These are phyloP conservation scores for Calycina herbarum DNA, from an alignment of 2,329 filamentous ascomycete species.

Conservation along the genomic window DNA sequence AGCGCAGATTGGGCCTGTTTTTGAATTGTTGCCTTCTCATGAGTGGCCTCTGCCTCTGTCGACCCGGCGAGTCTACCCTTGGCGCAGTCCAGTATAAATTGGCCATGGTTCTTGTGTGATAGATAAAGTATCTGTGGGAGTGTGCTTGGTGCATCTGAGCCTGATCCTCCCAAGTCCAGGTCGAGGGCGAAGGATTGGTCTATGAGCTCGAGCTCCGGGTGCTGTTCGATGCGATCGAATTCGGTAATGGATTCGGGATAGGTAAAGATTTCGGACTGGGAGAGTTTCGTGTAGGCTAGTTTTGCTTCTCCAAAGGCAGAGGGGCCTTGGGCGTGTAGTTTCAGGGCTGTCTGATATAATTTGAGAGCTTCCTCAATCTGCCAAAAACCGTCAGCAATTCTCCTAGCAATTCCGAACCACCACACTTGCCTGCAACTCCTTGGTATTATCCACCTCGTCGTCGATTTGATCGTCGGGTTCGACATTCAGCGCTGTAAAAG, in stretches of 20 bases:
- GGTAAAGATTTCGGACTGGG: conserved; percentile 90
- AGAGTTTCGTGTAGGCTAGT: conserved; percentile 79
- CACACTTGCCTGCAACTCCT: conserved; percentile 72
- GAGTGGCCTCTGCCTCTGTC: conserved; percentile 33
- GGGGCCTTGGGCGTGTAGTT: conserved; percentile 85
- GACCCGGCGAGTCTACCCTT: conserved; percentile 51
- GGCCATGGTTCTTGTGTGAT: conserved; percentile 92
- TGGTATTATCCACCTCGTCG: conserved; percentile 91
- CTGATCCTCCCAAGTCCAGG: conserved; percentile 58
- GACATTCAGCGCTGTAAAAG: conserved; percentile 86
- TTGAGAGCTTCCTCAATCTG: conserved; percentile 94
- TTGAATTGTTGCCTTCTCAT: conserved; percentile 40
- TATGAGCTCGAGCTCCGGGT: conserved; percentile 50
- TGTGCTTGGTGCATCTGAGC: conserved; percentile 75
- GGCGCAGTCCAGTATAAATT: conserved; percentile 80
- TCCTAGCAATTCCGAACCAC: neutral
- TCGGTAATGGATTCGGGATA: conserved; percentile 86
- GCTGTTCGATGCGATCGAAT: conserved; percentile 68
- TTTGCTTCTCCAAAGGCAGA: conserved; percentile 72
- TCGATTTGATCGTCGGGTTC: conserved; percentile 89
- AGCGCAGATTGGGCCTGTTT: conserved; percentile 46
- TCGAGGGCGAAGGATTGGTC: conserved; percentile 51
- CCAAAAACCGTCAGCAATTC: conserved; percentile 13
- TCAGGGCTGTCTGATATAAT: conserved; percentile 87
- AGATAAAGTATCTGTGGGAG: conserved; percentile 88